These are phyloP conservation scores for Ilyonectria destructans DNA, from an alignment of 2,329 filamentous ascomycete genomes.

Conservation along the genomic window DNA sequence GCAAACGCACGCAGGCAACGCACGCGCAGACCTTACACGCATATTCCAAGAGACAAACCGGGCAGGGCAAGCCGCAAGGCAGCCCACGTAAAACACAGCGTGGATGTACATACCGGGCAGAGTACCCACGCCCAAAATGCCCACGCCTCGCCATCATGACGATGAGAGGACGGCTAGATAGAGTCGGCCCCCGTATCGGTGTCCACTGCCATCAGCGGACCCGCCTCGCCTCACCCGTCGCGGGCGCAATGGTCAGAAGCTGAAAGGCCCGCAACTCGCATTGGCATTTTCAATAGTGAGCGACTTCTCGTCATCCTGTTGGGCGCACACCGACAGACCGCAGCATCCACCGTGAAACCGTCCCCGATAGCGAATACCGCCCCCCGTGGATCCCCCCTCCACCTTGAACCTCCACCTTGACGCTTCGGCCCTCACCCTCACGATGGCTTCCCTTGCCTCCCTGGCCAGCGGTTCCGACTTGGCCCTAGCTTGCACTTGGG, in stretches of 20 bases:
- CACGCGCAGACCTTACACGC: slow-evolving; percentile 17
- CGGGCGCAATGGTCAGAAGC: slow-evolving; percentile 26
- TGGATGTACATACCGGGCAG: slow-evolving; percentile 4
- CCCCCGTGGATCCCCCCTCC: slow-evolving; percentile 3
- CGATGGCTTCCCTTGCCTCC: slow-evolving; percentile 32
- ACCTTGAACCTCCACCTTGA: slow-evolving; percentile 1
- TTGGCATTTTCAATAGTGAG: slow-evolving; percentile 24
- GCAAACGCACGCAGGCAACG: slow-evolving; percentile 15
- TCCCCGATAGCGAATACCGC: slow-evolving; percentile 35
- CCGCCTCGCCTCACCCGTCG: slow-evolving; percentile 6
- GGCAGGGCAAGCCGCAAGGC: slow-evolving; percentile 2
- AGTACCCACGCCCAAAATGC: slow-evolving; percentile 6
- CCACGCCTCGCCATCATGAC: slow-evolving; percentile 17
- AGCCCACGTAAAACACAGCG: not conserved
- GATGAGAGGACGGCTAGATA: slow-evolving; percentile 21
- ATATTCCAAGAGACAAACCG: slow-evolving; percentile 15
- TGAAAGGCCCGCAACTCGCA: slow-evolving; percentile 15
- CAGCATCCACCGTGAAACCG: slow-evolving; percentile 22
- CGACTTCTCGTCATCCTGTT: slow-evolving; percentile 34
- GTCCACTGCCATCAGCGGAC: slow-evolving; percentile 25
- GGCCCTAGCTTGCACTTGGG: slow-evolving; percentile 21
- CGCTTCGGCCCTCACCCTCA: slow-evolving; percentile 20
- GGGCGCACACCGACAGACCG: slow-evolving; percentile 35
- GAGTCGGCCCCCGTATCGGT: slow-evolving; percentile 17
- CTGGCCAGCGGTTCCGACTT: slow-evolving; percentile 22